Evolutionary conservation across 192 early-diverging fungal species (phyloP), one percentile per base, ranked within the genome.

Genomic region (Geranomyces michiganensis): DNA sequence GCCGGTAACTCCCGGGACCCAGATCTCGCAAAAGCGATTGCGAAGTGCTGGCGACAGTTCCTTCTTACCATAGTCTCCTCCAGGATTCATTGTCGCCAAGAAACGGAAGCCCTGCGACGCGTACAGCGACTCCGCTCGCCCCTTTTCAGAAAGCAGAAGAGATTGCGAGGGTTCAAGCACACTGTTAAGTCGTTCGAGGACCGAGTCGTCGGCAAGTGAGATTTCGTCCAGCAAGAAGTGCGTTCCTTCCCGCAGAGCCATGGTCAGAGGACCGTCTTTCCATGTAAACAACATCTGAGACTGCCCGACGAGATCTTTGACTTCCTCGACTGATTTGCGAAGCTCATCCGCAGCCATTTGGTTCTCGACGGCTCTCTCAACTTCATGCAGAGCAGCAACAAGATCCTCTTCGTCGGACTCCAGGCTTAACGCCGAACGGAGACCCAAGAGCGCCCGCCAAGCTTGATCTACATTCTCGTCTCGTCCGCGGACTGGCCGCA

Each of bases 61-160:
- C 73, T 96, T 96, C 80, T 99, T 99, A 46, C 97, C 97, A 76
- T 96, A 97, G 77, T 99, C 97, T 51, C 97, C 97, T 43, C 97
- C 97, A 4, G 97, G 97, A 78, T 99, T 99, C 97, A 99, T 99
- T 1, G 97, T 99, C 1, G 97, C 96, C 17, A 97, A 79, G 78
- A 99, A 97, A 60, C 90, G 88, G 80, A 99, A 99, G 12, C 85
- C 87, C 5, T 81, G 76, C 8, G 68, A 75, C 0, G 85, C 95
- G 12, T 78, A 76, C 58, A 96, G 79, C 33, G 90, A 87, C 67
- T 92, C 89, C 1, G 77, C 67, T 22, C 91, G 88, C 21, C 91
- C 91, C 64, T 96, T 94, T 77, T 99, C 97, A 21, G 95, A 94
- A 21, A 99, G 79, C 14, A 96, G 90, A 10, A 99, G 79, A 10